phyloP scores from a whole-genome alignment of 2,329 filamentous ascomycete species.

The Madurella mycetomatis region DNA sequence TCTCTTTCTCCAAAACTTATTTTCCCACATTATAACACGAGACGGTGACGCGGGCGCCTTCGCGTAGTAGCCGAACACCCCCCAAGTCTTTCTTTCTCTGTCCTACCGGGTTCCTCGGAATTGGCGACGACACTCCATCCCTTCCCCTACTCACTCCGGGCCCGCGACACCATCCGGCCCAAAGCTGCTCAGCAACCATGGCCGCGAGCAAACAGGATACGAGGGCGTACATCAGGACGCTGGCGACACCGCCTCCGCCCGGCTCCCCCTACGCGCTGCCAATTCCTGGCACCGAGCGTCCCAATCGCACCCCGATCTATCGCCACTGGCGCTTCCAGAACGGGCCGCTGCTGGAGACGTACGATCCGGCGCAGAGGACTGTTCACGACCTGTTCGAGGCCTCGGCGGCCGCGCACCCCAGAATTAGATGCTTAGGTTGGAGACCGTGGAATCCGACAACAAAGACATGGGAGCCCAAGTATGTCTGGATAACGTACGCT shows the following conservation, averaged over 20 bases:
- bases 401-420: constrained; percentile 57
- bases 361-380: constrained; percentile 67
- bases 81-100: background rate
- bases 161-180: constrained; percentile 6
- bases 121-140: background rate
- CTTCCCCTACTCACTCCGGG: background rate
- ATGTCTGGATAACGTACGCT: constrained; percentile 77
- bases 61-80: background rate
- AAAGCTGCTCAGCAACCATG: constrained; percentile 29
- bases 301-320: constrained; percentile 72
- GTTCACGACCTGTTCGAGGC: constrained; percentile 78
- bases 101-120: background rate
- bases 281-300: constrained; percentile 67
- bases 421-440: constrained; percentile 70
- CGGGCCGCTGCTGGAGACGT: constrained; percentile 63
- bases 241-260: constrained; percentile 61
- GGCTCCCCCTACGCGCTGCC: constrained; percentile 75
- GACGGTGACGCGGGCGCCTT: constrained; percentile 3
- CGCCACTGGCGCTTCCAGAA: constrained; percentile 76
- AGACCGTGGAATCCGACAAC: constrained; percentile 72
- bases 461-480: constrained; percentile 69
- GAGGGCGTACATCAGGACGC: constrained; percentile 45
- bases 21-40: background rate
- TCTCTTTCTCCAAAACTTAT: constrained; percentile 8
- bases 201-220: constrained; percentile 32